A percentile compares a stretch with the other conserved stretches of the same genome.
phyloP scores from a whole-genome alignment of 768 basidiomycete species.

The Tylopilus plumbeoviolaceoides region DNA sequence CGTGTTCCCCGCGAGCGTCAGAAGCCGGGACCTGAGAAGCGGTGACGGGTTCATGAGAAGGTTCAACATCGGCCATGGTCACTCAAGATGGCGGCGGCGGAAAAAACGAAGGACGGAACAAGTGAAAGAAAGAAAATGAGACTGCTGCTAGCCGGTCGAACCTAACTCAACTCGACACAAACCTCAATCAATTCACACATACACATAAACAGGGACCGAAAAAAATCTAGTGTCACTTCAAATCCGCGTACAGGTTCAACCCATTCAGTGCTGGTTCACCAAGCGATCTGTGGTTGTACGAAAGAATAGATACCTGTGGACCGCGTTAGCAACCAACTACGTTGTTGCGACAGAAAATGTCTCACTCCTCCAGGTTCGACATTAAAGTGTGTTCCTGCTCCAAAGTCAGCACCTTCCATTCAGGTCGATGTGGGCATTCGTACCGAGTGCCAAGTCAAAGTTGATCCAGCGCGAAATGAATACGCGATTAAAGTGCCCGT shows the following conservation, averaged over 20 bases:
- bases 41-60: slow-evolving; percentile 18
- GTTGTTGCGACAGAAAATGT: slow-evolving; percentile 1
- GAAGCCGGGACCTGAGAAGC: slow-evolving; percentile 18
- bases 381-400: slow-evolving; percentile 68
- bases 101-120: slow-evolving; percentile 2
- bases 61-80: slow-evolving; percentile 38
- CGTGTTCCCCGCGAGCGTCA: slow-evolving; percentile 36
- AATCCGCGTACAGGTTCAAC: slow-evolving; percentile 59
- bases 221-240: slow-evolving; percentile 24
- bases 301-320: slow-evolving; percentile 65
- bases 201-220: slow-evolving; percentile 20
- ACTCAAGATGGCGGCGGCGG: slow-evolving; percentile 17
- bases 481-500: slow-evolving; percentile 76
- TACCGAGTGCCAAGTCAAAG: slow-evolving; percentile 59
- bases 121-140: slow-evolving; percentile 6
- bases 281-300: slow-evolving; percentile 80
- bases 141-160: slow-evolving; percentile 5
- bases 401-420: slow-evolving; percentile 7
- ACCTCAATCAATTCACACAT: slow-evolving; percentile 10
- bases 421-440: slow-evolving; percentile 6
- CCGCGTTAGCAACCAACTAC: slow-evolving; percentile 5
- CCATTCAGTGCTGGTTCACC: slow-evolving; percentile 75
- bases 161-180: slow-evolving; percentile 11
- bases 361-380: slow-evolving; percentile 81
- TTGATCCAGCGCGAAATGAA: slow-evolving; percentile 81